These are phyloP conservation scores for Exophiala calicioides DNA, from an alignment of 2,329 filamentous ascomycete species.

Conservation along the genomic window DNA sequence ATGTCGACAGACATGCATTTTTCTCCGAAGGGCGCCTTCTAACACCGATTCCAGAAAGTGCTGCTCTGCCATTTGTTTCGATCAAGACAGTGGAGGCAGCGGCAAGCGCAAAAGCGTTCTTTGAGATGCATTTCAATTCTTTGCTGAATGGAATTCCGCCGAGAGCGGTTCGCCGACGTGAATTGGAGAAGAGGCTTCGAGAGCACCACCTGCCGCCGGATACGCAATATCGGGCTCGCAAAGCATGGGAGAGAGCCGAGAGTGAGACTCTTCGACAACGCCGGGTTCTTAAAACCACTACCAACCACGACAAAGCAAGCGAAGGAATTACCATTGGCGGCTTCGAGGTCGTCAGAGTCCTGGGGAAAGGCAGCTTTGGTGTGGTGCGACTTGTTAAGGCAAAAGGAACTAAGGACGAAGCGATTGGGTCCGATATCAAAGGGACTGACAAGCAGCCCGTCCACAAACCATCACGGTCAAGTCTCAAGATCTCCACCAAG, in stretches of 20 bases:
- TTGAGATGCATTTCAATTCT: conserved; percentile 83
- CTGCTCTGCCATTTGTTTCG: conserved; percentile 9
- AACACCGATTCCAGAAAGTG: conserved; percentile 25
- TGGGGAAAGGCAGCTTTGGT: conserved; percentile 94
- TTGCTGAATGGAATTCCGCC: conserved; percentile 59
- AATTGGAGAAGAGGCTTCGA: conserved; percentile 64
- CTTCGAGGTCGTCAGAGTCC: conserved; percentile 78
- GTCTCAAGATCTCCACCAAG: conserved; percentile 2
- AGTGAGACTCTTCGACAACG: conserved; percentile 72
- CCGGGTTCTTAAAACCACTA: conserved; percentile 68
- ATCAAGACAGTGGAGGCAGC: conserved; percentile 70
- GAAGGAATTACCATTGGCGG: conserved; percentile 58
- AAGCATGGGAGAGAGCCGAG: conserved; percentile 67
- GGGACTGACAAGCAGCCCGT: conserved; percentile 6
- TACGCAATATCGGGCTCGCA: conserved; percentile 44
- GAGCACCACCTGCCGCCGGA: conserved; percentile 19
- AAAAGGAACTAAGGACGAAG: conserved; percentile 40
- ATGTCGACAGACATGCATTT: conserved; percentile 15
- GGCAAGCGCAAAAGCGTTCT: conserved; percentile 78
- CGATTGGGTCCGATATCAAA: conserved; percentile 3
- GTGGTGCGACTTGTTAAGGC: conserved; percentile 84
- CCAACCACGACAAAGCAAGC: conserved; percentile 45
- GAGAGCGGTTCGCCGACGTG: conserved; percentile 61
- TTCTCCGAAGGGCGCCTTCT: conserved; percentile 12
- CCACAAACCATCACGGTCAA: conserved; percentile 7